Evolutionary conservation across 2,329 filamentous ascomycete genomes (phyloP), one percentile per base, ranked within the genome.

Genomic region (Nigrospora sphaerica): DNA sequence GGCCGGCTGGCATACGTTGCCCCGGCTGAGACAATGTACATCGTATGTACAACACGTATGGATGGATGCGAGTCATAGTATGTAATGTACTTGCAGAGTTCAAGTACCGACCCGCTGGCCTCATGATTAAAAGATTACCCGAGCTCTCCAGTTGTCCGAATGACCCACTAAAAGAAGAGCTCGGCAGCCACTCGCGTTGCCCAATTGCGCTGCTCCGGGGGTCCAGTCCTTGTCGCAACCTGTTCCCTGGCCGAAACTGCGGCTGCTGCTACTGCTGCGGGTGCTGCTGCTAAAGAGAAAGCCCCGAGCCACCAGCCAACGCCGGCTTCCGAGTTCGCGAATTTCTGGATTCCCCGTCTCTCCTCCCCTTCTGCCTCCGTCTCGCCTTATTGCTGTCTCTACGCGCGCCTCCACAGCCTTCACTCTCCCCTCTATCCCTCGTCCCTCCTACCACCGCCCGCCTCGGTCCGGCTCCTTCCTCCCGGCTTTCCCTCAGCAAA

Each of bases 401-500:
- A 37, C 42, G 32, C 7, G 23, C 23, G 23, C 41, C 42, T 38
- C 33, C 42, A 39, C 42, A 48, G 32, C 44, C 36, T 39, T 40
- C 40, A 49, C 50, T 55, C 49, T 49, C 50, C 45, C 47, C 52
- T 47, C 42, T 44, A 39, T 44, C 53, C 46, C 39, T 48, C 40
- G 39, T 51, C 45, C 47, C 44, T 40, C 47, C 44, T 42, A 45
- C 43, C 43, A 46, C 46, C 31, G 43, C 46, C 52, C 44, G 56
- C 58, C 52, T 54, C 49, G 57, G 55, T 55, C 57, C 41, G 55
- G 55, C 54, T 55, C 41, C 18, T 19, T 23, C 34, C 36, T 44
- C 42, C 36, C 16, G 32, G 28, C 41, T 32, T 38, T 13, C 19
- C 23, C 40, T 48, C 37, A 59, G 65, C 67, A 70, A 77, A 69